These are phyloP conservation scores for Mycothermus thermophilus DNA, from an alignment of 495 filamentous ascomycete species.

Conservation along the genomic window DNA sequence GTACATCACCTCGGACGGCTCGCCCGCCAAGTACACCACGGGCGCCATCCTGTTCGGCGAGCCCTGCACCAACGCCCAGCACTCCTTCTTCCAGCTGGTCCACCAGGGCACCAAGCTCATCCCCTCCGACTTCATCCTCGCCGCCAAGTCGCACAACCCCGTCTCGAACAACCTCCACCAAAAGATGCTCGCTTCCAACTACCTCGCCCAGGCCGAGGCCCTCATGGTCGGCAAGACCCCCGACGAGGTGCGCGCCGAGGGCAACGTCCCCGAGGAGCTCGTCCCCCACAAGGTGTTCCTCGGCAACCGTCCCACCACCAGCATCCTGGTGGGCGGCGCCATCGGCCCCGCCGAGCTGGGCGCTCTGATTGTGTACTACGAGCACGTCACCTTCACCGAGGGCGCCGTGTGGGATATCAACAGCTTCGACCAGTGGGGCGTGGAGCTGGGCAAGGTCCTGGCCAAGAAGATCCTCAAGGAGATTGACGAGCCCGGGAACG, in stretches of 20 bases:
- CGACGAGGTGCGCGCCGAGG: conserved; percentile 80
- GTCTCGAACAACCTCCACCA: conserved; percentile 85
- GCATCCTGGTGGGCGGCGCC: conserved; percentile 73
- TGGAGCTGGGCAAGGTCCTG: conserved; percentile 90
- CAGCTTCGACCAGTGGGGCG: conserved; percentile 98
- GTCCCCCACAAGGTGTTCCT: conserved; percentile 98
- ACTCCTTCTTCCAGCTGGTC: conserved; percentile 98
- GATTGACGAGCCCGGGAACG: conserved; percentile 59
- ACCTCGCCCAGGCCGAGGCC: conserved; percentile 93
- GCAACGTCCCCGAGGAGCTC: conserved; percentile 58
- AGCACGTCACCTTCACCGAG: conserved; percentile 95
- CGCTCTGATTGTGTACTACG: conserved; percentile 95
- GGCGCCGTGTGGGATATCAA: conserved; percentile 99
- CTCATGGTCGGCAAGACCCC: conserved; percentile 96
- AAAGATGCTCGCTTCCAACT: conserved; percentile 98
- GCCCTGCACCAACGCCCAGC: conserved; percentile 96
- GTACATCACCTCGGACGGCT: conserved; percentile 78
- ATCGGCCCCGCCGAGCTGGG: conserved; percentile 91
- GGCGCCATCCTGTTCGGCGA: conserved; percentile 90
- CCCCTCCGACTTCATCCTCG: conserved; percentile 93
- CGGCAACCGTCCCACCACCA: conserved; percentile 92
- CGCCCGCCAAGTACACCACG: conserved; percentile 93
- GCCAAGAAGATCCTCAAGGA: conserved; percentile 80
- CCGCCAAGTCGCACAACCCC: conserved; percentile 92
- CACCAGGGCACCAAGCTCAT: conserved; percentile 99